These are phyloP conservation scores for Aspergillus latus DNA, from an alignment of 2,329 filamentous ascomycete genomes.

Conservation along the genomic window DNA sequence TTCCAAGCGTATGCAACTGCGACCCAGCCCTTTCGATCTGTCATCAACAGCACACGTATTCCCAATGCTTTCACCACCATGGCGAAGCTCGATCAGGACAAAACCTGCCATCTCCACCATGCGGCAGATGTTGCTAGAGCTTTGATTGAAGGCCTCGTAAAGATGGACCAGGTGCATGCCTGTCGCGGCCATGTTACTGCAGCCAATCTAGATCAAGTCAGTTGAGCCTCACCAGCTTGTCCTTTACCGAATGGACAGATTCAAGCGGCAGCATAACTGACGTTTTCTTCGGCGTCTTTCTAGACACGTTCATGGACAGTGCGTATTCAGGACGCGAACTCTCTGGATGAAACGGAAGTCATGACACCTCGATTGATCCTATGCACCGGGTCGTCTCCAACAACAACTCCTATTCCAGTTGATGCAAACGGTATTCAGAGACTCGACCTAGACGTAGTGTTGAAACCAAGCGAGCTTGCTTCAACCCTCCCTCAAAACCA, in stretches of 20 bases:
- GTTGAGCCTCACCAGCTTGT: constrained; percentile 10
- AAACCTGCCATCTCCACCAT: constrained; percentile 58
- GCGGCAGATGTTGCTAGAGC: constrained; percentile 57
- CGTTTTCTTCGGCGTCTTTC: not conserved
- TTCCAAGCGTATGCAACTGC: constrained; percentile 60
- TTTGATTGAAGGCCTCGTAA: constrained; percentile 44
- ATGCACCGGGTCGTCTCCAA: constrained; percentile 59
- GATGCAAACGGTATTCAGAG: constrained; percentile 40
- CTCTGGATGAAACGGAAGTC: constrained; percentile 31
- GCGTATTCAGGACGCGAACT: constrained; percentile 29
- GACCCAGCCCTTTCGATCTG: constrained; percentile 53
- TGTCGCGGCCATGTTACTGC: constrained; percentile 36
- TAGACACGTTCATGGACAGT: constrained; percentile 36
- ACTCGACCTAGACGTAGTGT: constrained; percentile 56
- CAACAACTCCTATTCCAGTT: constrained; percentile 46
- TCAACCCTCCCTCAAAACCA: constrained; percentile 40
- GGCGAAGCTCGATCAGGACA: constrained; percentile 54
- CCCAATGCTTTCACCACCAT: constrained; percentile 58
- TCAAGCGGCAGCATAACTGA: constrained; percentile 14
- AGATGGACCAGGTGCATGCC: constrained; percentile 37
- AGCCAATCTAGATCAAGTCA: constrained; percentile 35
- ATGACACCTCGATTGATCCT: constrained; percentile 53
- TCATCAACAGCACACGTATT: constrained; percentile 49
- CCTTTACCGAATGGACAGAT: not conserved
- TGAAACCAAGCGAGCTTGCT: constrained; percentile 54